Evolutionary conservation across 2,329 filamentous ascomycete genomes (phyloP), one percentile per base, ranked within the genome.

Genomic region (Botryosphaeria dothidea): DNA sequence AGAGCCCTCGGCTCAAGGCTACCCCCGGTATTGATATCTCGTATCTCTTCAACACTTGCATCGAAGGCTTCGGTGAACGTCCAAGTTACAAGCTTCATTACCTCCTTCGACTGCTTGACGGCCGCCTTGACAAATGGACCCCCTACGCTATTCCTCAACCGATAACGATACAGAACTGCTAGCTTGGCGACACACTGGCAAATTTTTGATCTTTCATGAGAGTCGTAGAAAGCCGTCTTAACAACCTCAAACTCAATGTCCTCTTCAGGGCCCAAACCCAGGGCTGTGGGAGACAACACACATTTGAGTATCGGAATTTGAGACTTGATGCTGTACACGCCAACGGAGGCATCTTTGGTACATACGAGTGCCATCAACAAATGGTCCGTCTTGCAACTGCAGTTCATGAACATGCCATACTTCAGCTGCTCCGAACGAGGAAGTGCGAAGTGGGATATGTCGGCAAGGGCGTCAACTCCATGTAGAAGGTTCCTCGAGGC

Each of bases 41-140:
- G 34, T 8, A 66, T 19, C 27, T 62, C 27, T 2, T 38, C 57
- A 21, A 56, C 27, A 13, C 13, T 19, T 4, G 51, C 57, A 17
- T 57, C 25, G 31, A 31, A 48, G n/a, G 29, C n/a, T 5, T 19
- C 36, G 43, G 36, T 51, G 56, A 61, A 34, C 7, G 25, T 21
- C 62, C 62, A 65, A 9, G 54, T 61, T 15, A 65, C 64, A n/a
- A 65, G 64, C 25, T 65, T 65, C 25, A 61, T 5, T 9, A 62
- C 6, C n/a, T 51, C 36, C 38, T 45, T 45, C 8, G 64, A 60
- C 23, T 54, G 46, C 34, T 43, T 52, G 9, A 23, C 25, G 21
- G 64, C 64, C 31, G 38, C n/a, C 27, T 49, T 13, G 1, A 66
- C 49, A 29, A 66, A 62, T 9, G 64, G 48, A 3, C 46, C 49